Evolutionary conservation across 345 rosid species (phyloP), one percentile per base, ranked within the genome.

Genomic region (Conringia planisiliqua): DNA sequence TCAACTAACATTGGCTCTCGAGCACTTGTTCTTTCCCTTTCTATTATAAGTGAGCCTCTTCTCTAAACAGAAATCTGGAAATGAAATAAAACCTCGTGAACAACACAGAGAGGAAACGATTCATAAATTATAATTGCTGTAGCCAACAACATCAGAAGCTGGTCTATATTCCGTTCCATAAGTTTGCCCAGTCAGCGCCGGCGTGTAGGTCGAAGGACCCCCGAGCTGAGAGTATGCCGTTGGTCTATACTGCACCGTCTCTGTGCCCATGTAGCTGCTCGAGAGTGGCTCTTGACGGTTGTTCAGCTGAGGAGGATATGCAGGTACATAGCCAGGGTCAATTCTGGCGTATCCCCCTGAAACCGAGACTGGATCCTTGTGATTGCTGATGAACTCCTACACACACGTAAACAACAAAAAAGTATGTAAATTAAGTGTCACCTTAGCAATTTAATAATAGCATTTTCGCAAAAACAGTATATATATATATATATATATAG

Each of bases 351-450:
- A 74, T 50, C 59, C 75, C 33, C 72, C 68, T 59, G 72, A 51
- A 40, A 68, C 73, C 40, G 73, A 32, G 39, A n/a, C 70, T 33
- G 79, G 82, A 46, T 74, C 76, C 62, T 79, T 79, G 68, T 79
- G 82, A 69, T 70, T 74, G 76, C 69, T 74, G 51, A 79, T 70
- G 72, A 74, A 79, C 17, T 79, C 82, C 82, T 74, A 32, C 54
- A 48, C 3, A 7, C 29, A 48, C 24, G 40, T 43, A 11, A 44
- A 18, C 11, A 1, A 59, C 22, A 47, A 11, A 22, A 46, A 22
- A 11, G 22, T 16, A 8, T 46, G 51, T 17, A 46, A 46, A 46
- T 44, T 18, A 43, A 44, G 50, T 44, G n/a, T 40, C 5, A 52
- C 30, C 36, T 52, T 40, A 40, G 26, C 8, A 42, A 6, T 17